Conservation (phyloP, 495 filamentous ascomycete species). For the Penicillium egyptiacum region DNA sequence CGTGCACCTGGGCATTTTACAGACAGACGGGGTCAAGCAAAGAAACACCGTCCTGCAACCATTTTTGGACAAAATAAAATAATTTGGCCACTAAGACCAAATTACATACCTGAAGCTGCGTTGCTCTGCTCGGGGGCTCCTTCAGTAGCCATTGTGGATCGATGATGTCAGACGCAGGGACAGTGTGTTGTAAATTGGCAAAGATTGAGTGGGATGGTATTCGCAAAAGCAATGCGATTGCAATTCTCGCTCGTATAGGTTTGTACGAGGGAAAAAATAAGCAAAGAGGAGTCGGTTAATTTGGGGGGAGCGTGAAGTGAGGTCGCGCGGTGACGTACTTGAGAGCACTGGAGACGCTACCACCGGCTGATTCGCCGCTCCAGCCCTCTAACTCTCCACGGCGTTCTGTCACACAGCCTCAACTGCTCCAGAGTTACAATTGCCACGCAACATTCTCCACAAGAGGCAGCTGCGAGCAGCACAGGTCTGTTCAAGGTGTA, state of each 20-base stretch:
- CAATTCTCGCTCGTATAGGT: conserved; percentile 6
- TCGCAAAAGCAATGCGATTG: conserved; percentile 24
- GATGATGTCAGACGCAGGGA: conserved; percentile 26
- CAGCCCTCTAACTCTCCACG: conserved; percentile 4
- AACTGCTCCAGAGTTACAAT: background rate
- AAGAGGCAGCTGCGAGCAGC: background rate
- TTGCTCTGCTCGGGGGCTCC: conserved; percentile 14
- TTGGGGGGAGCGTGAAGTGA: conserved; percentile 26
- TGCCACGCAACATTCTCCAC: background rate
- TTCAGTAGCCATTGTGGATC: conserved; percentile 34
- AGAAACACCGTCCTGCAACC: background rate
- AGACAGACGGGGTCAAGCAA: background rate
- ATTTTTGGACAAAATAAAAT: background rate
- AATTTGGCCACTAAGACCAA: background rate
- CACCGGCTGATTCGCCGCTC: conserved; percentile 25
- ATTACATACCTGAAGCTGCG: conserved; percentile 27
- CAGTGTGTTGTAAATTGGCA: conserved; percentile 5
- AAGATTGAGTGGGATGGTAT: background rate
- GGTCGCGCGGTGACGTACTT: conserved; percentile 47
- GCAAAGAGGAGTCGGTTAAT: conserved; percentile 17
- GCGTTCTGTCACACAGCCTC: conserved; percentile 8
- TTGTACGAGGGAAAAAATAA: conserved; percentile 5
- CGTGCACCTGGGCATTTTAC: background rate
- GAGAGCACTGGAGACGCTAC: conserved; percentile 32
- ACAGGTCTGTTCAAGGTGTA: background rate